Percentiles rank a stretch among this genome's conserved stretches.
Evolutionary conservation across 371 early-diverging fungal genomes (phyloP).

Genomic region (Syncephalastrum monosporum): DNA sequence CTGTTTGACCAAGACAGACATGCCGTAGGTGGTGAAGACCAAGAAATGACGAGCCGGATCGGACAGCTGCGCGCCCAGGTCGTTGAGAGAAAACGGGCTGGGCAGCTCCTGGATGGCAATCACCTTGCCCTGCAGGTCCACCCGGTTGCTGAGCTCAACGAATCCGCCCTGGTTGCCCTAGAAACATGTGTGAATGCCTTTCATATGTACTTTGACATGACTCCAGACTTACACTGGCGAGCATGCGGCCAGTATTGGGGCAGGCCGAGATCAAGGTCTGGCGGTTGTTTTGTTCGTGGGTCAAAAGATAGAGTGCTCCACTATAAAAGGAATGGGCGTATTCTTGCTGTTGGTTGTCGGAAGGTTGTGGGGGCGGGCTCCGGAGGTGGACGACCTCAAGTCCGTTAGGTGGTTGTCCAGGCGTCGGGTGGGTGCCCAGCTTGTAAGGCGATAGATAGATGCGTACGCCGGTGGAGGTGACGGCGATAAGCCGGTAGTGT

Average conservation of each 20-base stretch:
- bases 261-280: slow-evolving; percentile 62
- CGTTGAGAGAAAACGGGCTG: slow-evolving; percentile 45
- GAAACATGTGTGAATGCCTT: too few species aligned
- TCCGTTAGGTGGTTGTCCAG: slow-evolving; percentile 30
- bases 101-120: slow-evolving; percentile 71
- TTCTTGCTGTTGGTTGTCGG: too few species aligned
- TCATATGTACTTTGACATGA: background rate
- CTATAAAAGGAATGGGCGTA: slow-evolving; percentile 47
- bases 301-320: slow-evolving; percentile 64
- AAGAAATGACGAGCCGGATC: slow-evolving; percentile 64
- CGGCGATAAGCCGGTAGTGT: slow-evolving; percentile 62
- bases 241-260: slow-evolving; percentile 61
- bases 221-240: slow-evolving; percentile 13
- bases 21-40: slow-evolving; percentile 76
- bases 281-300: slow-evolving; percentile 52
- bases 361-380: slow-evolving; percentile 35
- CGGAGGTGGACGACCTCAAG: slow-evolving; percentile 71
- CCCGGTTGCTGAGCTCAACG: slow-evolving; percentile 21
- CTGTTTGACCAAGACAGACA: slow-evolving; percentile 65
- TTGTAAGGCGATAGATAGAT: slow-evolving; percentile 64
- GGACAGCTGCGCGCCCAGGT: slow-evolving; percentile 59
- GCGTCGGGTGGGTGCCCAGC: slow-evolving; percentile 5
- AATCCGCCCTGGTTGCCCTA: slow-evolving; percentile 14
- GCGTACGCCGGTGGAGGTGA: slow-evolving; percentile 70
- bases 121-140: slow-evolving; percentile 70